phyloP scores from a whole-genome alignment of 192 early-diverging fungal species.

The Obelidium mucronatum region DNA sequence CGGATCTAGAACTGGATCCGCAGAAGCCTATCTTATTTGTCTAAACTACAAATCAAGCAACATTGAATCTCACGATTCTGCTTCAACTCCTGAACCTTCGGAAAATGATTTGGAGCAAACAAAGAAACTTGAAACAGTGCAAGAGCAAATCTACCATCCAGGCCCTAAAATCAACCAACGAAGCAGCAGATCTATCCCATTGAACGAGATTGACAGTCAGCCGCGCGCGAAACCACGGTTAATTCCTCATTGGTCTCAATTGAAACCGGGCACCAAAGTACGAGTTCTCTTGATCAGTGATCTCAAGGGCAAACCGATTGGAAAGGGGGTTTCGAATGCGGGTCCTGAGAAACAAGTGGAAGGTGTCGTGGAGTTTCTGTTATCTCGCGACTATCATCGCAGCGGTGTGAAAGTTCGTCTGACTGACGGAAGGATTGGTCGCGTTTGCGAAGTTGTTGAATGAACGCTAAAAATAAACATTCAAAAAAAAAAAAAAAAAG shows the following conservation, averaged over 20 bases:
- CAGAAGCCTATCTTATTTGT: slow-evolving; percentile 77
- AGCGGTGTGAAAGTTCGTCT: slow-evolving; percentile 35
- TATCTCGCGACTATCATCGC: slow-evolving; percentile 35
- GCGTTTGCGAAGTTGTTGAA: slow-evolving; percentile 21
- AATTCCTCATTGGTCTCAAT: slow-evolving; percentile 29
- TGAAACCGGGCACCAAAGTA: slow-evolving; percentile 26
- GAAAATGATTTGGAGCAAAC: background rate
- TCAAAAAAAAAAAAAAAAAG: background rate
- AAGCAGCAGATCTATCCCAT: background rate
- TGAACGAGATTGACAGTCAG: slow-evolving; percentile 13
- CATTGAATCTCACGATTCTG: background rate
- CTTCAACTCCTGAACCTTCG: background rate
- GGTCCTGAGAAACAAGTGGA: slow-evolving; percentile 17
- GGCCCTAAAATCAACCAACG: slow-evolving; percentile 19
- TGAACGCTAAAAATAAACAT: too few relatives aligned
- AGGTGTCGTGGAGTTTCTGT: slow-evolving; percentile 23
- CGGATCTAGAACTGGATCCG: slow-evolving; percentile 70
- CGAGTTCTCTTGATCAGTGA: slow-evolving; percentile 4
- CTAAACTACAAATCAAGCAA: slow-evolving; percentile 46
- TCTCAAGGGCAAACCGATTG: slow-evolving; percentile 28
- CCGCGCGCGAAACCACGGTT: slow-evolving; percentile 3
- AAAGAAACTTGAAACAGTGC: background rate
- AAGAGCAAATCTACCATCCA: background rate
- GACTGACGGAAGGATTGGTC: slow-evolving; percentile 27
- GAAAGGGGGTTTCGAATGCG: slow-evolving; percentile 27